Base-by-base conservation (phyloP, 2,329 filamentous ascomycete species). In the Triangularia verruculosa region DNA sequence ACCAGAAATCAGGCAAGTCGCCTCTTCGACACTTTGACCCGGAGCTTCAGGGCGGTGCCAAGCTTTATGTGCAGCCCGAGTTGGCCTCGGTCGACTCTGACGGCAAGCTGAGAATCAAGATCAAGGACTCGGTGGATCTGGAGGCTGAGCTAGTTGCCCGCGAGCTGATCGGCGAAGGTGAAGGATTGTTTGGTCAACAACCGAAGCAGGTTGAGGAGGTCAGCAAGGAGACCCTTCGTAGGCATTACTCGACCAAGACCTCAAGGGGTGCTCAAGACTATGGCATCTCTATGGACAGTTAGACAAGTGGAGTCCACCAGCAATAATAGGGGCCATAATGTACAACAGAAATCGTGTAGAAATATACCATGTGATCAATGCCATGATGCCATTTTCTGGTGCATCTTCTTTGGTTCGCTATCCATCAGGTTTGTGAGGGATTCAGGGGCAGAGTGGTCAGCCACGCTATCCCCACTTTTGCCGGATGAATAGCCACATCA, bases 41-140 rank as follows among this genome's bases (percentile, higher is more conserved):
- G 3, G 73, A 74, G 8, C 76, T 79, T 2, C 69, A 69, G 28
- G 86, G 86, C 62, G 86, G 86, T 34, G 75, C 79, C 65, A 88
- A 87, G 77, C 68, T 82, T 6, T 86, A 80, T 70, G 78, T 85
- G 43, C 77, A 80, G 61, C 75, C 82, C 3, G 66, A 72, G 22
- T 74, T 73, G 8, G 82, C 81, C 34, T 76, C 72, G 64, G 71
- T 85, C 57, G 80, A 84, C 70, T 78, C 83, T 1, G 77, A 74
- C 57, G 86, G 86, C 64, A 81, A 75, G 67, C 68, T 78, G 6
- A 64, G 86, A 17, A 72, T 84, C n/a, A 71, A 70, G 15, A 79
- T 81, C 56, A 73, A 78, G 0, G 64, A 72, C 17, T 9, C 66
- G 1, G 27, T 17, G 22, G 34, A 27, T 15, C n/a, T 24, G 20